Conservation (phyloP, 768 basidiomycete species). For the Rhodotorula sphaerocarpa region DNA sequence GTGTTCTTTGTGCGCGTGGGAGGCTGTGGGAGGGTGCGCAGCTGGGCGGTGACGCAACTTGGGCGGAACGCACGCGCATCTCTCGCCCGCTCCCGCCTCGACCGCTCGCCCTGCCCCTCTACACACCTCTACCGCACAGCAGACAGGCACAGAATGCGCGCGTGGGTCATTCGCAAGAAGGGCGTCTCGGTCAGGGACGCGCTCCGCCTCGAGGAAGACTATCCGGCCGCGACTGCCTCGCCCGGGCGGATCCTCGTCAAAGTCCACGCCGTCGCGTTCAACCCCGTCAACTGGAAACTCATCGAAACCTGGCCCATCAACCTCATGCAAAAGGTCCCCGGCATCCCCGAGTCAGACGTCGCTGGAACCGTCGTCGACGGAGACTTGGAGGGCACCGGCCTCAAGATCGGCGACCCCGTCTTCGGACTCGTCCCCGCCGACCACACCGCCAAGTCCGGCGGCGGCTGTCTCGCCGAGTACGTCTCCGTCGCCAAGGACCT, state of each 20-base stretch:
- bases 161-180: constrained; percentile 30
- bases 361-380: constrained; percentile 54
- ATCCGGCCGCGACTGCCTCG: constrained; percentile 43
- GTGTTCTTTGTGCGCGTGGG: no score
- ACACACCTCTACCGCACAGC: no score
- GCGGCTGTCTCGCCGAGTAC: constrained; percentile 59
- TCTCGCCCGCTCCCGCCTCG: neutral
- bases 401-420: constrained; percentile 57
- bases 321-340: constrained; percentile 49
- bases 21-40: no score
- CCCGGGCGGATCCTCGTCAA: constrained; percentile 47
- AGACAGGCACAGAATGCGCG: constrained; percentile 17
- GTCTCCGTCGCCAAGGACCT: constrained; percentile 47
- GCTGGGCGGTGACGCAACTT: neutral
- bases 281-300: constrained; percentile 55
- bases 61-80: no score
- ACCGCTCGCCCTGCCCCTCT: no score
- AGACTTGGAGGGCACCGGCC: constrained; percentile 51
- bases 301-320: constrained; percentile 51
- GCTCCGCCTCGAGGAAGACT: constrained; percentile 40
- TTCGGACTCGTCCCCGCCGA: constrained; percentile 52
- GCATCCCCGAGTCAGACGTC: constrained; percentile 57
- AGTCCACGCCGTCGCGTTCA: constrained; percentile 55
- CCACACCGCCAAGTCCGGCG: constrained; percentile 44
- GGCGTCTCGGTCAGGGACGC: constrained; percentile 41